phyloP scores from a whole-genome alignment of 2,329 filamentous ascomycete genomes.

The Colletotrichum sojae region DNA sequence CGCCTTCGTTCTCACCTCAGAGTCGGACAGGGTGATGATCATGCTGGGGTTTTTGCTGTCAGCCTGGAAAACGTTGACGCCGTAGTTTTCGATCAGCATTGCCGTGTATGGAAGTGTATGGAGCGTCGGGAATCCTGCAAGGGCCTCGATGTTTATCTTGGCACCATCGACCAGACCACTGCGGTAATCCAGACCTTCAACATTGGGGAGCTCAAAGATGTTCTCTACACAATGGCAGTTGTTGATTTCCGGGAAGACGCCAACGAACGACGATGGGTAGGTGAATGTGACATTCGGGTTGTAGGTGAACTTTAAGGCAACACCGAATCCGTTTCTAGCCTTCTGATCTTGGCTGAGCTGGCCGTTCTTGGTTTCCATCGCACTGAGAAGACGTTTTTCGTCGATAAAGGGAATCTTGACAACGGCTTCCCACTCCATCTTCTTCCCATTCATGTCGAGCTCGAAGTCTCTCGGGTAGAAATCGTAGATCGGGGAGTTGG shows the following conservation, averaged over 20 bases:
- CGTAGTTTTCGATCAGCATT: conserved; percentile 78
- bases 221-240: conserved; percentile 95
- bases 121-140: conserved; percentile 94
- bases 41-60: conserved; percentile 98
- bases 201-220: conserved; percentile 92
- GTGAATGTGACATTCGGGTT: conserved; percentile 81
- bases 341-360: conserved; percentile 84
- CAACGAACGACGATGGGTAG: conserved; percentile 90
- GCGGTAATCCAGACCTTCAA: conserved; percentile 89
- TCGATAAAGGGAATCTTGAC: conserved; percentile 99
- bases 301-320: conserved; percentile 93
- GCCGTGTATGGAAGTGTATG: conserved; percentile 89
- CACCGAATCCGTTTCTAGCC: conserved; percentile 89
- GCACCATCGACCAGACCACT: conserved; percentile 88
- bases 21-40: conserved; percentile 85
- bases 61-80: conserved; percentile 94
- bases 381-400: conserved; percentile 84
- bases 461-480: conserved; percentile 98
- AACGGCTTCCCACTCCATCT: conserved; percentile 99
- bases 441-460: conserved; percentile 99
- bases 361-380: conserved; percentile 88
- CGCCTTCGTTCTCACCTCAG: conserved; percentile 78
- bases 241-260: conserved; percentile 89
- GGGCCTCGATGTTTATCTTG: conserved; percentile 83
- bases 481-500: conserved; percentile 93